Conservation (phyloP, 2,329 filamentous ascomycete genomes). For the Alternaria postmessia region DNA sequence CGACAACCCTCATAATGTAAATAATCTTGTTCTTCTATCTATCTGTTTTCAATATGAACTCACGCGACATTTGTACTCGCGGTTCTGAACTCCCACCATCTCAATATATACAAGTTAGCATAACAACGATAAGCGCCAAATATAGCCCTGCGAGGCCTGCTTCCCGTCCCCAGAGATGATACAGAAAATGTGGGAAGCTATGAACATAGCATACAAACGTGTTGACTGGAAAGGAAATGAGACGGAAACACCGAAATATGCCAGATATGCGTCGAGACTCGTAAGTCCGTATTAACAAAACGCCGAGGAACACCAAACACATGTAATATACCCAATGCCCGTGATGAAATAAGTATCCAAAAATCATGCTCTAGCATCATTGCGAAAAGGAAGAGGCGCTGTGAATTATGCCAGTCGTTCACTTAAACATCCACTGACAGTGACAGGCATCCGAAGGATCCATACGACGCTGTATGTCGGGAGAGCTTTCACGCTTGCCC, state of each 20-base stretch:
- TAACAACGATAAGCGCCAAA: constrained; percentile 8
- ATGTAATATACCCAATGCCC: constrained; percentile 9
- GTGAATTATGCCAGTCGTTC: constrained; percentile 15
- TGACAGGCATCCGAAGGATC: constrained; percentile 48
- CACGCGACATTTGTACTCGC: constrained; percentile 12
- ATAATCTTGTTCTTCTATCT: constrained; percentile 13
- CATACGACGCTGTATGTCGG: constrained; percentile 25
- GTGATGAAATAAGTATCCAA: constrained; percentile 5
- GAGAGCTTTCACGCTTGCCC: constrained; percentile 22
- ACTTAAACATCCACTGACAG: constrained; percentile 52
- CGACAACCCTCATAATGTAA: background rate
- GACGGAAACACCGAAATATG: constrained; percentile 17
- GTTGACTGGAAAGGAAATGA: constrained; percentile 14
- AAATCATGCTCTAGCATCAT: constrained; percentile 2
- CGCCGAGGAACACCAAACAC: constrained; percentile 16
- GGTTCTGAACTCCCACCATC: constrained; percentile 11
- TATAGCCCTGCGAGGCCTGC: constrained; percentile 16
- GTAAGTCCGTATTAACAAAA: constrained; percentile 9
- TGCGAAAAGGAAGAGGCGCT: background rate
- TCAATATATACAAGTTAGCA: constrained; percentile 15
- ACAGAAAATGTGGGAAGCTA: constrained; percentile 1
- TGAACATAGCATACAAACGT: constrained; percentile 11
- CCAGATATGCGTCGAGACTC: constrained; percentile 20
- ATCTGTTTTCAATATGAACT: constrained; percentile 11
- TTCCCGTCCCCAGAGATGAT: constrained; percentile 8